Conservation (phyloP, 139 green algal species). For the Chlamydomonas sp. region DNA sequence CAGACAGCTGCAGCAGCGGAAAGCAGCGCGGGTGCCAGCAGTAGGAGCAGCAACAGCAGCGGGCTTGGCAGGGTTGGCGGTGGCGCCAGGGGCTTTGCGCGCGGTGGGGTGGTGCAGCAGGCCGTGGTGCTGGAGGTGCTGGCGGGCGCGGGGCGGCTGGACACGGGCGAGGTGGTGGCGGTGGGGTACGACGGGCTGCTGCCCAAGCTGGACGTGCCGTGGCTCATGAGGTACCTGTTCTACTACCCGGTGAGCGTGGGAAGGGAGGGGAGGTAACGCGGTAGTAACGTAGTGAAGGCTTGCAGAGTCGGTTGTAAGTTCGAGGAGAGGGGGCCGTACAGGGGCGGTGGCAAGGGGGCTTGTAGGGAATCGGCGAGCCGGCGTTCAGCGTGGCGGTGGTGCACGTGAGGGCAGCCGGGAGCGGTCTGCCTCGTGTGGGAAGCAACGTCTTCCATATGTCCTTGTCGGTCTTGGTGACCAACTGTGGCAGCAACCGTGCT, state of each 20-base stretch:
- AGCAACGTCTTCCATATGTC: no score
- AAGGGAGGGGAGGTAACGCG: neutral
- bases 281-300: neutral
- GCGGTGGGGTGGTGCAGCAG: constrained; percentile 73
- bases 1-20: neutral
- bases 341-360: no score
- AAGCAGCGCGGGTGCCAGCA: no score
- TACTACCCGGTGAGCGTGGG: neutral
- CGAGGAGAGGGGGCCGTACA: no score
- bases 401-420: no score
- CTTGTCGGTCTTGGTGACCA: no score
- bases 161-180: constrained; percentile 60
- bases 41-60: neutral
- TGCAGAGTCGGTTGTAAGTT: no score
- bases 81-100: constrained; percentile 1
- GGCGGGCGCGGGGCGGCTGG: neutral
- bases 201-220: constrained; percentile 84
- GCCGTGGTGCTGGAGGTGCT: constrained; percentile 75
- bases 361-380: no score
- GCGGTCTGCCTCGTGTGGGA: no score
- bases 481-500: no score
- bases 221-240: constrained; percentile 48
- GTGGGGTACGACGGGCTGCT: constrained; percentile 72
- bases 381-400: no score
- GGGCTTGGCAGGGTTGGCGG: neutral